phyloP scores from a whole-genome alignment of 768 basidiomycete genomes.

The Mycena rosella region DNA sequence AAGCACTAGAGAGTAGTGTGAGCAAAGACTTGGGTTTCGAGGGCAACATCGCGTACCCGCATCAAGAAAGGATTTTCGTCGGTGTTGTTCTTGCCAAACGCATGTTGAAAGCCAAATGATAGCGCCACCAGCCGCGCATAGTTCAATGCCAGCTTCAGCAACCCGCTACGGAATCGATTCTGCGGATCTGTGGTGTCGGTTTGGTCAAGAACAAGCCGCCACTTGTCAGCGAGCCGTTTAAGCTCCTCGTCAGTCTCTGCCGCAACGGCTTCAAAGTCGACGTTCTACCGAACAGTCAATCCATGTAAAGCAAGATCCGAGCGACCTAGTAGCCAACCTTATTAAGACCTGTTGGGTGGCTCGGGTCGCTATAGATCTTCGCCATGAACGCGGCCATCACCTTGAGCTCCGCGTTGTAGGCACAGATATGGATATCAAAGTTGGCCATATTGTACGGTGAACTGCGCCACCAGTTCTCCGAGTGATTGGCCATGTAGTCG shows the following conservation, averaged over 20 bases:
- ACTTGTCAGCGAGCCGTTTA: conserved; percentile 64
- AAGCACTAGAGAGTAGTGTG: conserved; percentile 63
- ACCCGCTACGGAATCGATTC: conserved; percentile 70
- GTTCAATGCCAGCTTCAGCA: conserved; percentile 73
- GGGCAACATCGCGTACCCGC: conserved; percentile 60
- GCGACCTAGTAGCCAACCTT: conserved; percentile 59
- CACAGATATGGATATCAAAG: conserved; percentile 86
- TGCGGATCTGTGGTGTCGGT: conserved; percentile 68
- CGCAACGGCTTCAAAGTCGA: conserved; percentile 75
- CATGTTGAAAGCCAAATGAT: conserved; percentile 84
- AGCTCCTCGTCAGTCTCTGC: conserved; percentile 78
- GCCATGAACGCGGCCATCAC: conserved; percentile 70
- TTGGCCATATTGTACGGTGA: conserved; percentile 76
- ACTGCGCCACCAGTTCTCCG: conserved; percentile 76
- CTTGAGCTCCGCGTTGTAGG: conserved; percentile 81
- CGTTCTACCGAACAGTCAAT: conserved; percentile 54
- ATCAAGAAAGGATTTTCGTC: conserved; percentile 76
- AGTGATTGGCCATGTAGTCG: conserved; percentile 82
- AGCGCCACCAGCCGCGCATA: conserved; percentile 78
- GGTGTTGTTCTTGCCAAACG: conserved; percentile 70
- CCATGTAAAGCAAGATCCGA: conserved; percentile 10
- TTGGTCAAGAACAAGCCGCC: conserved; percentile 66
- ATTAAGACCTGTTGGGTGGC: conserved; percentile 81
- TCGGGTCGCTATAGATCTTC: conserved; percentile 79
- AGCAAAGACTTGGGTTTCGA: background rate